Evolutionary conservation across 1,139 yeast genomes (phyloP).

Genomic region (Blastobotrys serpentis): DNA sequence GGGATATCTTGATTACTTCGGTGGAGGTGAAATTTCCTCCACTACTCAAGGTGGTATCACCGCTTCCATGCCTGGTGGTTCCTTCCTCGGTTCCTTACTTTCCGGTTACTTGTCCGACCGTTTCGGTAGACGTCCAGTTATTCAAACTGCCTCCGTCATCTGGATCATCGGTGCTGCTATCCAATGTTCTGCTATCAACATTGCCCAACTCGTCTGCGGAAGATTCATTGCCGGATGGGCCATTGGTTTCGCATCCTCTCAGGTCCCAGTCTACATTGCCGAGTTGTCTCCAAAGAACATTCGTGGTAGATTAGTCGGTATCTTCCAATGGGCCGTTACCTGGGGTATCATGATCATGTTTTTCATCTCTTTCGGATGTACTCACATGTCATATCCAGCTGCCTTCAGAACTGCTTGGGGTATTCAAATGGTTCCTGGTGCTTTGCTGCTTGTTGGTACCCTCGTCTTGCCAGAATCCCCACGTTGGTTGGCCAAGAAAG

Average conservation of each 20-base stretch:
- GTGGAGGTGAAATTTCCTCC: constrained; percentile 31
- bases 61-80: constrained; percentile 91
- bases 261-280: constrained; percentile 69
- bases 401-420: constrained; percentile 73
- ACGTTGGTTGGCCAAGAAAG: constrained; percentile 65
- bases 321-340: constrained; percentile 67
- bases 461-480: constrained; percentile 70
- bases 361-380: constrained; percentile 61
- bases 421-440: constrained; percentile 63
- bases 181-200: constrained; percentile 71
- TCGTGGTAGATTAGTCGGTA: constrained; percentile 66
- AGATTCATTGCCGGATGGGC: constrained; percentile 67
- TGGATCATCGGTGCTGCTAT: constrained; percentile 81
- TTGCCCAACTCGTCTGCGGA: constrained; percentile 69
- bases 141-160: constrained; percentile 69
- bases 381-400: constrained; percentile 47
- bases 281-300: constrained; percentile 65
- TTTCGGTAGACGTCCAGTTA: constrained; percentile 72
- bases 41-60: constrained; percentile 84
- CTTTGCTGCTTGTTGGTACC: constrained; percentile 48
- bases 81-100: constrained; percentile 48
- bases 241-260: constrained; percentile 69
- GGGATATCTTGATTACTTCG: constrained; percentile 47
- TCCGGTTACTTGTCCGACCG: constrained; percentile 56
- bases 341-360: constrained; percentile 62